A percentile compares a stretch with the other conserved stretches of the same genome.
phyloP scores from a whole-genome alignment of 768 basidiomycete genomes.

The Tylopilus sp. region DNA sequence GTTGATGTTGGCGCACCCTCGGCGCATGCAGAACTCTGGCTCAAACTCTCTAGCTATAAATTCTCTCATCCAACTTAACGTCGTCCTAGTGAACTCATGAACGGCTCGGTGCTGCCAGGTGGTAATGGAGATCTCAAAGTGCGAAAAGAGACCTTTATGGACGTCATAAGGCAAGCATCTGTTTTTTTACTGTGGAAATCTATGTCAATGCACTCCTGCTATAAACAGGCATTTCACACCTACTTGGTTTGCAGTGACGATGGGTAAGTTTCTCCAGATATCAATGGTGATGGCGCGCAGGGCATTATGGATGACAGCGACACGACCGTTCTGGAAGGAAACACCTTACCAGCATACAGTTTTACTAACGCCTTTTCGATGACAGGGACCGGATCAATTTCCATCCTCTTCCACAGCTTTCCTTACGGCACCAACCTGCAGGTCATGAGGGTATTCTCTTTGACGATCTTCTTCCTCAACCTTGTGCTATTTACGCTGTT shows the following conservation, averaged over 20 bases:
- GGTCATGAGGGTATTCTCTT: too few species aligned
- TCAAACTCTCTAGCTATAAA: background rate
- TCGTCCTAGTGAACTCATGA: background rate
- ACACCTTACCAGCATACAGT: background rate
- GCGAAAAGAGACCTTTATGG: constrained; percentile 15
- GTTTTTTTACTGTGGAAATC: too few species aligned
- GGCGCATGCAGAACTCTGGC: too few species aligned
- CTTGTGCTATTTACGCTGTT: too few species aligned
- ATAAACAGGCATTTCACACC: constrained; percentile 47
- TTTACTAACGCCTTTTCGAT: background rate
- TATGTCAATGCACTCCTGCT: background rate
- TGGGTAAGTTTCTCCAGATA: constrained; percentile 38
- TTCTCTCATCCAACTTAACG: background rate
- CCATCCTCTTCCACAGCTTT: too few species aligned
- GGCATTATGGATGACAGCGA: background rate
- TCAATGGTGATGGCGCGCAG: background rate
- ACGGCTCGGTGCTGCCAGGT: background rate
- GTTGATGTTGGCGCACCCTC: too few species aligned
- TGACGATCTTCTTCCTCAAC: too few species aligned
- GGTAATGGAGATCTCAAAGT: too few species aligned
- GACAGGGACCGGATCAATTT: constrained; percentile 42
- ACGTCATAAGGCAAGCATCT: constrained; percentile 33
- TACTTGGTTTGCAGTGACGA: constrained; percentile 52
- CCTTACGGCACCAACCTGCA: too few species aligned
- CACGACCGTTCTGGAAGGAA: background rate